A percentile compares a stretch with the other conserved stretches of the same genome.
Conservation (phyloP, 2,329 filamentous ascomycete species). For the Trichoderma harzianum region DNA sequence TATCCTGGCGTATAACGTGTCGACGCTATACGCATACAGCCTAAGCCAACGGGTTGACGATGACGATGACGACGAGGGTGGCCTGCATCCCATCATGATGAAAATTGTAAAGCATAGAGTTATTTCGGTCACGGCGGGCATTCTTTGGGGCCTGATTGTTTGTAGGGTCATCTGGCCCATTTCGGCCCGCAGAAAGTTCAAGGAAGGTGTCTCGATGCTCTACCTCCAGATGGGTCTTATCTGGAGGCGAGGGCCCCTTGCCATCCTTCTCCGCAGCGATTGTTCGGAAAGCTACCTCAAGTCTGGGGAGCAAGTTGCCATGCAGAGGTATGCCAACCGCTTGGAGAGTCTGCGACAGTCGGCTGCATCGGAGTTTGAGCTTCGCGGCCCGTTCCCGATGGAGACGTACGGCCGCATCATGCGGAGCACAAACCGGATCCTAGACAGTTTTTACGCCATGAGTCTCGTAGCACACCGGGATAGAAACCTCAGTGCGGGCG, state of each 20-base stretch:
- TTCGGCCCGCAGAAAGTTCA: constrained; percentile 77
- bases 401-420: constrained; percentile 67
- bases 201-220: constrained; percentile 76
- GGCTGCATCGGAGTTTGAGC: constrained; percentile 75
- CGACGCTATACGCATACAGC: constrained; percentile 84
- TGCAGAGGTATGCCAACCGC: constrained; percentile 70
- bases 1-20: constrained; percentile 88
- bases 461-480: constrained; percentile 82
- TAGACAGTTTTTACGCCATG: constrained; percentile 91
- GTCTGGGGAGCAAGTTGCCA: constrained; percentile 74
- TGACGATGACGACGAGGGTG: constrained; percentile 78
- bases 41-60: constrained; percentile 71
- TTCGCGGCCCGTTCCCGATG: constrained; percentile 76
- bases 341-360: constrained; percentile 67
- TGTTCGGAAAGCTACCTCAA: constrained; percentile 67
- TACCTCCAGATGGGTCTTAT: constrained; percentile 90
- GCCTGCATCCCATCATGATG: constrained; percentile 72
- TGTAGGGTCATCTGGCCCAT: constrained; percentile 87
- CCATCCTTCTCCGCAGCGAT: constrained; percentile 61
- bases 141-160: constrained; percentile 82
- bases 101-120: constrained; percentile 83
- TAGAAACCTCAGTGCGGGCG: constrained; percentile 67
- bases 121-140: constrained; percentile 74
- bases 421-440: constrained; percentile 70
- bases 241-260: constrained; percentile 87